A percentile compares a stretch with the other conserved stretches of the same genome.
Evolutionary conservation across 2,329 filamentous ascomycete genomes (phyloP).

Genomic region (Fusarium falciforme): DNA sequence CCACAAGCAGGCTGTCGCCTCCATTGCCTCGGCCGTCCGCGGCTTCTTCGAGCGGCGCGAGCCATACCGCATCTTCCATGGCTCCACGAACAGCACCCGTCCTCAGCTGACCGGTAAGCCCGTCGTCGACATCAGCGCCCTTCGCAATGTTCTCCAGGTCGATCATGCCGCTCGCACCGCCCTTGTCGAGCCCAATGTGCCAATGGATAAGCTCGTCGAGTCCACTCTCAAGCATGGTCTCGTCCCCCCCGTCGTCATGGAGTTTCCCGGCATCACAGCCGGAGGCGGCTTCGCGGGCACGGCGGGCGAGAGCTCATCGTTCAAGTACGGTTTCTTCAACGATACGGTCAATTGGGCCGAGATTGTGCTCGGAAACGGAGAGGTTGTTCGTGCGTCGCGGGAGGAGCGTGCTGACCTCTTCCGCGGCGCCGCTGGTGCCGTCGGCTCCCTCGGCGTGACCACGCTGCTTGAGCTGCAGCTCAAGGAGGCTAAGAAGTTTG

Average conservation of each 20-base stretch:
- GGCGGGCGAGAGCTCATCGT: conserved; percentile 75
- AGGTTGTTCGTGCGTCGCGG: conserved; percentile 65
- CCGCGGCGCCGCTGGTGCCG: conserved; percentile 72
- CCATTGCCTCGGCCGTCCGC: conserved; percentile 56
- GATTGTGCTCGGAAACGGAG: conserved; percentile 72
- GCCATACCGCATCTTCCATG: conserved; percentile 80
- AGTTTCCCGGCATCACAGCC: conserved; percentile 77
- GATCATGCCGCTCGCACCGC: conserved; percentile 65
- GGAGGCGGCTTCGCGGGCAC: conserved; percentile 75
- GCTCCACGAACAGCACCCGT: conserved; percentile 81
- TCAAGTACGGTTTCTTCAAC: conserved; percentile 75
- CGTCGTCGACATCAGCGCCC: conserved; percentile 74
- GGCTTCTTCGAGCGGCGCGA: conserved; percentile 56
- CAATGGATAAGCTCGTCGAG: conserved; percentile 73
- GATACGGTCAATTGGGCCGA: conserved; percentile 70
- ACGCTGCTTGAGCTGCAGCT: conserved; percentile 73
- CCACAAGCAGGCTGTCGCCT: conserved; percentile 57
- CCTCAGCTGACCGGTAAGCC: conserved; percentile 61
- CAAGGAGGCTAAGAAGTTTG: conserved; percentile 64
- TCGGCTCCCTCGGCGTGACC: conserved; percentile 74
- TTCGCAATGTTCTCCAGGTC: conserved; percentile 73
- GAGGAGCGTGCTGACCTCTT: conserved; percentile 70
- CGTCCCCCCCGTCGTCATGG: conserved; percentile 75
- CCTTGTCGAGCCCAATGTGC: conserved; percentile 75
- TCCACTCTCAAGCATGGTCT: conserved; percentile 66